Percentiles rank a stretch among this genome's conserved stretches.
Conservation (phyloP, 345 rosid species). For the Euphorbia pulcherrima region DNA sequence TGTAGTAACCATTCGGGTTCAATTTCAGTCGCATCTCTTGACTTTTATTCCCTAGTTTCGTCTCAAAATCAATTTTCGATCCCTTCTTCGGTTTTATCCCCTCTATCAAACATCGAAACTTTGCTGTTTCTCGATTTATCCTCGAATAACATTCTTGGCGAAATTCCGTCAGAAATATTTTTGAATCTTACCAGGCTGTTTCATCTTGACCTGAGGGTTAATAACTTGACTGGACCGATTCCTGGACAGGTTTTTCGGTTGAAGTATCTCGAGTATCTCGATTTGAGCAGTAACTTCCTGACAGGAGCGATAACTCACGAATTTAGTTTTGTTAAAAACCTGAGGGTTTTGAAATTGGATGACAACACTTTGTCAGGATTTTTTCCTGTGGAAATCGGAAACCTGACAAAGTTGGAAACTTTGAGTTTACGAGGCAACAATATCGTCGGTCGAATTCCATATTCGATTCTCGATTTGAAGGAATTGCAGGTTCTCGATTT, state of each 20-base stretch:
- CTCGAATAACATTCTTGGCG: slow-evolving; percentile 19
- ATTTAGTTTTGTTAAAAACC: slow-evolving; percentile 10
- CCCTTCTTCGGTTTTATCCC: slow-evolving; percentile 21
- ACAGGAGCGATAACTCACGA: slow-evolving; percentile 11
- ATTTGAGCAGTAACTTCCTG: slow-evolving; percentile 22
- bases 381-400: slow-evolving; percentile 30
- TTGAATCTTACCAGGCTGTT: slow-evolving; percentile 26
- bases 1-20: slow-evolving; percentile 15
- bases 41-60: slow-evolving; percentile 15
- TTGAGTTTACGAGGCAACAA: slow-evolving; percentile 21
- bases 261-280: slow-evolving; percentile 27
- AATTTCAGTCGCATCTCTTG: slow-evolving; percentile 18
- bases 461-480: slow-evolving; percentile 15
- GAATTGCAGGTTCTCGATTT: slow-evolving; percentile 23
- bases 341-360: slow-evolving; percentile 25
- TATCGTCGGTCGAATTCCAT: slow-evolving; percentile 25
- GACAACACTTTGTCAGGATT: slow-evolving; percentile 21
- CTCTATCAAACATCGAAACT: slow-evolving; percentile 22
- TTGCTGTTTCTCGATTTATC: slow-evolving; percentile 27
- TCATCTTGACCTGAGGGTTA: slow-evolving; percentile 27
- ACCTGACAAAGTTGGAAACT: slow-evolving; percentile 22
- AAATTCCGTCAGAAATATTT: slow-evolving; percentile 21
- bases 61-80: slow-evolving; percentile 1
- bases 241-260: slow-evolving; percentile 28
- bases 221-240: slow-evolving; percentile 26